Evolutionary conservation across 1,284 basidiomycete species (phyloP).

Genomic region (Moesziomyces globuligerus): DNA sequence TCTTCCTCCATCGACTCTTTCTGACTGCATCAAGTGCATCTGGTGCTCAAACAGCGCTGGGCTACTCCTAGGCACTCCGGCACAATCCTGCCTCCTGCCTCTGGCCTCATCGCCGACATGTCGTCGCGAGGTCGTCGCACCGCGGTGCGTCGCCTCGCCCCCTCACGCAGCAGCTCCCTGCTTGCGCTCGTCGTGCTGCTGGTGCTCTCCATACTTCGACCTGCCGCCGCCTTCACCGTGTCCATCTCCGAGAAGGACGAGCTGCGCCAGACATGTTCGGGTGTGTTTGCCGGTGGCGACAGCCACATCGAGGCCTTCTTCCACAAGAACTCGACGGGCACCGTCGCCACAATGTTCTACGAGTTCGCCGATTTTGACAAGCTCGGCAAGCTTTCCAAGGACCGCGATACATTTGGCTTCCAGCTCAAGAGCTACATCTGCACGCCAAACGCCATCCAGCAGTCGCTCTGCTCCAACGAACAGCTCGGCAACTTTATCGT

Average conservation of each 20-base stretch:
- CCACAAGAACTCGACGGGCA: conserved; percentile 80
- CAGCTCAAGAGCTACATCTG: conserved; percentile 75
- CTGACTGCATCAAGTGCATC: too few relatives aligned
- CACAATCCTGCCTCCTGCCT: too few relatives aligned
- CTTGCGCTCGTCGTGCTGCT: not conserved
- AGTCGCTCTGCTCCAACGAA: conserved; percentile 43
- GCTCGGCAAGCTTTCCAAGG: conserved; percentile 74
- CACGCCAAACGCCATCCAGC: conserved; percentile 36
- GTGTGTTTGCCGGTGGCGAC: conserved; percentile 85
- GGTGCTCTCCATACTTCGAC: conserved; percentile 6
- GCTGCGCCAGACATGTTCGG: conserved; percentile 85
- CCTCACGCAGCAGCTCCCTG: too few relatives aligned
- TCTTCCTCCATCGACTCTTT: too few relatives aligned
- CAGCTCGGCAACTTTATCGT: conserved; percentile 61
- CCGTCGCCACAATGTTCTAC: conserved; percentile 91
- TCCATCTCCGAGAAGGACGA: conserved; percentile 72
- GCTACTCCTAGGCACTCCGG: too few relatives aligned
- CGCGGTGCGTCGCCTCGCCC: too few relatives aligned
- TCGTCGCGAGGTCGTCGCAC: not conserved
- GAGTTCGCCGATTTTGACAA: conserved; percentile 89
- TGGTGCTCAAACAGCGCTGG: too few relatives aligned
- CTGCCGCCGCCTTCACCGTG: conserved; percentile 45
- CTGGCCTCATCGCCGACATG: not conserved
- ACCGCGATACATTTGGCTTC: conserved; percentile 63
- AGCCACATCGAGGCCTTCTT: conserved; percentile 83